These are phyloP conservation scores for Sisymbrium irio DNA, from an alignment of 345 rosid species.

Conservation along the genomic window DNA sequence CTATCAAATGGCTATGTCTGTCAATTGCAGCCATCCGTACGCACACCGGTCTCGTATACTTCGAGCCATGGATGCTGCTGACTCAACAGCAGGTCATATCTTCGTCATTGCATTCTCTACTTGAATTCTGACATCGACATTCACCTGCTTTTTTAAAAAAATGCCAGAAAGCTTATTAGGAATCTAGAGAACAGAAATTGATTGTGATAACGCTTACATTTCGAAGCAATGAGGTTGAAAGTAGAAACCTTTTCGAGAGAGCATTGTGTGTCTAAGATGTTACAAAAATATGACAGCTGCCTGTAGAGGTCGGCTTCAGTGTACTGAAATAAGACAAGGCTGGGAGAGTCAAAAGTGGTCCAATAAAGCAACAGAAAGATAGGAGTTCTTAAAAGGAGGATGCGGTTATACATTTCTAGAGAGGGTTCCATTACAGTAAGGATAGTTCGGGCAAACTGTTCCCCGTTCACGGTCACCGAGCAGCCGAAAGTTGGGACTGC, in stretches of 20 bases:
- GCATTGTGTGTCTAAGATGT: conserved; percentile 63
- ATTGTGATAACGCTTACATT: background rate
- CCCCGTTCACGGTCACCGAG: conserved; percentile 88
- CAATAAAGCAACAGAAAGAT: background rate
- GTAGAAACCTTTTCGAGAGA: conserved; percentile 67
- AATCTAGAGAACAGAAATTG: background rate
- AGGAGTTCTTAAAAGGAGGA: background rate
- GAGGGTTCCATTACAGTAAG: conserved; percentile 83
- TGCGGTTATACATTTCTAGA: conserved; percentile 55
- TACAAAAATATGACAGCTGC: conserved; percentile 84
- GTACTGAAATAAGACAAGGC: conserved; percentile 44
- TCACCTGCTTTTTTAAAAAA: conserved; percentile 50
- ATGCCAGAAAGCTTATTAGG: background rate
- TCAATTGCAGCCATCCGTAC: conserved; percentile 77
- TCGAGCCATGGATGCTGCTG: conserved; percentile 52
- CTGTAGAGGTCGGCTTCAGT: conserved; percentile 87
- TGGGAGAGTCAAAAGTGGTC: background rate
- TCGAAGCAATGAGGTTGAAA: background rate
- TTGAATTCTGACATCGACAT: conserved; percentile 42
- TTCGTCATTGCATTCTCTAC: conserved; percentile 62
- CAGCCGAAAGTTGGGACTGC: conserved; percentile 59
- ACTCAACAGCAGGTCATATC: conserved; percentile 52
- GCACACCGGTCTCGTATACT: conserved; percentile 68
- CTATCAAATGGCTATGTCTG: conserved; percentile 31
- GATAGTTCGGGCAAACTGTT: conserved; percentile 94